phyloP scores from a whole-genome alignment of 2,329 filamentous ascomycete genomes.

The Fusarium oligoseptatum region DNA sequence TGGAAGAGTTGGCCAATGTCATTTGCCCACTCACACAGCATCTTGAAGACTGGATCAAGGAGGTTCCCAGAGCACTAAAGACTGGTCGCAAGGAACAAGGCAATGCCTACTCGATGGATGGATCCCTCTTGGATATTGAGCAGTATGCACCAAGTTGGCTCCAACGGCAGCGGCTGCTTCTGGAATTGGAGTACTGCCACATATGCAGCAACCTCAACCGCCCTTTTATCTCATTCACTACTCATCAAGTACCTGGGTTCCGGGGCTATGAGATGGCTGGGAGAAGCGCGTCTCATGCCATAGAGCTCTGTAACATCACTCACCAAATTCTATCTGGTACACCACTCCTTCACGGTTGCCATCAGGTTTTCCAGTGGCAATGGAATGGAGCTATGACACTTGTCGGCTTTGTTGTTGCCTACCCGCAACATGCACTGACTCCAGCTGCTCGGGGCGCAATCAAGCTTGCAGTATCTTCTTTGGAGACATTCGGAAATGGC shows the following conservation, averaged over 20 bases:
- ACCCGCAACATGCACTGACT: neutral
- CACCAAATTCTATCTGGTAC: neutral
- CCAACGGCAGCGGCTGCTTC: neutral
- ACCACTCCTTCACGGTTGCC: neutral
- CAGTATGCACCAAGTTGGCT: neutral
- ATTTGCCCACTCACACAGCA: neutral
- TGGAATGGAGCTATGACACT: slow-evolving; percentile 1
- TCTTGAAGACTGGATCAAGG: neutral
- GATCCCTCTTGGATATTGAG: neutral
- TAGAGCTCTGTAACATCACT: neutral
- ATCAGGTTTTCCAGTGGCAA: neutral
- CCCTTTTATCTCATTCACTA: neutral
- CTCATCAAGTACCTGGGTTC: neutral
- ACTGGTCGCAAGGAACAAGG: neutral
- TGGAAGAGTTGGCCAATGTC: neutral
- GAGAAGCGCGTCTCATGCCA: neutral
- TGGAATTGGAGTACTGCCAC: neutral
- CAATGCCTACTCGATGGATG: neutral
- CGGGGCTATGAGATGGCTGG: neutral
- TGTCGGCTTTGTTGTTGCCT: neutral
- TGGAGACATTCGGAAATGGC: neutral
- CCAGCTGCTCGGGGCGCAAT: neutral
- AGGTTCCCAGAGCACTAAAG: neutral
- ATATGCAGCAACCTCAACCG: neutral
- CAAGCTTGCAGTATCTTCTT: neutral